Percentiles rank a stretch among this genome's conserved stretches.
Conservation (phyloP, 768 basidiomycete genomes). For the Tylopilus subfusipes region DNA sequence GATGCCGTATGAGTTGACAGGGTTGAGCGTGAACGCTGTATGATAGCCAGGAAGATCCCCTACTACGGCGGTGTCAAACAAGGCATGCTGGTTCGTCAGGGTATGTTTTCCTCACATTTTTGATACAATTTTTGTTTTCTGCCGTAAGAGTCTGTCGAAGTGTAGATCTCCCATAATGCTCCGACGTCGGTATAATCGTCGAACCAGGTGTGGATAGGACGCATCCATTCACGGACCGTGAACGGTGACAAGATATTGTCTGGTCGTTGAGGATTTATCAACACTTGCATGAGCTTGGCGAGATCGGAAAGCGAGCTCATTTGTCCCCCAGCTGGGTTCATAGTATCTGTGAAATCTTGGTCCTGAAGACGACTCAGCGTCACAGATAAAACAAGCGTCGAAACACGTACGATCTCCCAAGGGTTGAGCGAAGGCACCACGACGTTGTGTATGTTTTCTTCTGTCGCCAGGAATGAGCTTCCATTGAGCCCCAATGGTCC, state of each 20-base stretch:
- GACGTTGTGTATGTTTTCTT: constrained; percentile 33
- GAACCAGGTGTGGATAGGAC: constrained; percentile 39
- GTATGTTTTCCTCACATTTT: neutral
- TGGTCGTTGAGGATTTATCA: constrained; percentile 40
- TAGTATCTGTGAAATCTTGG: constrained; percentile 35
- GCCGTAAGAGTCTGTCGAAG: constrained; percentile 28
- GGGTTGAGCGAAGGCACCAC: constrained; percentile 39
- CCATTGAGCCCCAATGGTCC: constrained; percentile 41
- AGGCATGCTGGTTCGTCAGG: neutral
- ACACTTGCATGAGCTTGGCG: constrained; percentile 39
- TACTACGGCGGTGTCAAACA: constrained; percentile 23
- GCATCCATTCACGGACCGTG: constrained; percentile 42
- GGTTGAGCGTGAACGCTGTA: constrained; percentile 38
- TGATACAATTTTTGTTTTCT: constrained; percentile 34
- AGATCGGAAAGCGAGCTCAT: constrained; percentile 49
- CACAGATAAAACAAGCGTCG: neutral
- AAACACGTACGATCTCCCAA: constrained; percentile 33
- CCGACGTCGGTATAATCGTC: constrained; percentile 38
- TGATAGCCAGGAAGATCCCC: constrained; percentile 41
- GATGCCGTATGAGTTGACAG: no score
- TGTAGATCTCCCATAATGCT: constrained; percentile 42
- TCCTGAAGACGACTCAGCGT: constrained; percentile 30
- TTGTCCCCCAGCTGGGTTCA: constrained; percentile 48
- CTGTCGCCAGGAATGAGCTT: constrained; percentile 41
- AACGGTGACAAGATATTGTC: constrained; percentile 34